Conservation (phyloP, 2,329 filamentous ascomycete species). For the Aspergillus texensis region DNA sequence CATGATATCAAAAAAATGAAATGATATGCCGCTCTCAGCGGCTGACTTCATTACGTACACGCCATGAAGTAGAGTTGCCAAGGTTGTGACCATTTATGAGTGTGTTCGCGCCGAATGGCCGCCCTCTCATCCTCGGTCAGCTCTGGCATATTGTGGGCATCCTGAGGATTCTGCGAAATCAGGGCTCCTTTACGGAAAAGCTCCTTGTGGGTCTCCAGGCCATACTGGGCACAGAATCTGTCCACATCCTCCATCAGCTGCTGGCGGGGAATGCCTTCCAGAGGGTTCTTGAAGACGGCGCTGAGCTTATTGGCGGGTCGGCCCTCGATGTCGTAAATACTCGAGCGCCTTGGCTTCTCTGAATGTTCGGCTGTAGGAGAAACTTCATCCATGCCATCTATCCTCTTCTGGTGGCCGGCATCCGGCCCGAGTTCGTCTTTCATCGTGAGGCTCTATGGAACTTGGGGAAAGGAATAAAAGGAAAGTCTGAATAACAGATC, state of each 20-base stretch:
- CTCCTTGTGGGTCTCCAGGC: slow-evolving; percentile 52
- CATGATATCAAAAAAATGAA: too few species aligned
- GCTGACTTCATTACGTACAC: slow-evolving; percentile 26
- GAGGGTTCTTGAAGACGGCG: slow-evolving; percentile 55
- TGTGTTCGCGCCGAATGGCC: slow-evolving; percentile 47
- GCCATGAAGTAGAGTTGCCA: slow-evolving; percentile 52
- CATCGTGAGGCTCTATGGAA: background rate
- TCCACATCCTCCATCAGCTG: slow-evolving; percentile 59
- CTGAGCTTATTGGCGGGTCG: slow-evolving; percentile 30
- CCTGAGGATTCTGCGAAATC: slow-evolving; percentile 54
- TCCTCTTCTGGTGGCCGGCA: background rate
- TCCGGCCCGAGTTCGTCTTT: background rate
- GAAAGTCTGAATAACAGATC: background rate
- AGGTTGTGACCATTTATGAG: slow-evolving; percentile 55
- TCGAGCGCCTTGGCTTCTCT: slow-evolving; percentile 17
- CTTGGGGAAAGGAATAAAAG: background rate
- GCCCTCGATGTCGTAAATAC: slow-evolving; percentile 29
- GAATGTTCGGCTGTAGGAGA: slow-evolving; percentile 15
- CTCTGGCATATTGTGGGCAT: slow-evolving; percentile 52
- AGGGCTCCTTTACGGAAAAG: slow-evolving; percentile 56
- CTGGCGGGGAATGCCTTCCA: slow-evolving; percentile 56
- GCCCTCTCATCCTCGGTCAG: slow-evolving; percentile 49
- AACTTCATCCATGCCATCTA: background rate
- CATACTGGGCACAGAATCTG: slow-evolving; percentile 54
- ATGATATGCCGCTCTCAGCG: background rate